These are phyloP conservation scores for Trichosanthes cucumerina DNA, from an alignment of 306 rosid genomes.

Conservation along the genomic window DNA sequence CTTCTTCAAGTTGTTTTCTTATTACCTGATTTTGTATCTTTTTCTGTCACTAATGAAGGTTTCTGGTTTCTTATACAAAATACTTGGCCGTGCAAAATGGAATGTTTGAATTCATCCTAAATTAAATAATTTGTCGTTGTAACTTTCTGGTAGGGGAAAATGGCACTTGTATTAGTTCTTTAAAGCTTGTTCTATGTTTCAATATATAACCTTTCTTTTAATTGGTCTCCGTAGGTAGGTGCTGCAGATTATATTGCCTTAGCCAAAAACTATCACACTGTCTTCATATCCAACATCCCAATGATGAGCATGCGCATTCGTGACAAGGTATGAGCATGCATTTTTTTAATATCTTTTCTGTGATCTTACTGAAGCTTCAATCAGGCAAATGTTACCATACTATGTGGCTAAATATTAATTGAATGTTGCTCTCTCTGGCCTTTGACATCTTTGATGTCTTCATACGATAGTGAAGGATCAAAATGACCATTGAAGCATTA, in stretches of 20 bases:
- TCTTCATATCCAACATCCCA: conserved; percentile 80
- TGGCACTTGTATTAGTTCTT: not conserved
- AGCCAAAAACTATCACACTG: conserved; percentile 82
- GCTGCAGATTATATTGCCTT: conserved; percentile 98
- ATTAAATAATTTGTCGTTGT: not conserved
- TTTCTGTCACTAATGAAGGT: not conserved
- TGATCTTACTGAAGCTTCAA: not conserved
- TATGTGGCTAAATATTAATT: not conserved
- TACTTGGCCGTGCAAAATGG: not conserved
- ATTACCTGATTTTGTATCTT: not conserved
- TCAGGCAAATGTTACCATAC: not conserved
- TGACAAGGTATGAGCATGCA: conserved; percentile 55
- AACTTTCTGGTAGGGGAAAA: not conserved
- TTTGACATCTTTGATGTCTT: not conserved
- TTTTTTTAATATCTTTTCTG: not conserved
- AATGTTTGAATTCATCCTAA: not conserved
- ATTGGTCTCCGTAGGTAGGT: conserved; percentile 50
- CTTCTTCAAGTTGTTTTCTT: not conserved
- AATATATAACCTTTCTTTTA: not conserved
- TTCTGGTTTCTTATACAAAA: not conserved
- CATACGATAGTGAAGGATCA: too few relatives aligned
- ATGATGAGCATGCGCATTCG: conserved; percentile 87
- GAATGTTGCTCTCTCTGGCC: not conserved
- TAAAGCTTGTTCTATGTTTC: not conserved
- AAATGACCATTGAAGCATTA: too few relatives aligned